phyloP scores from a whole-genome alignment of 257 asterid species.

The Catharanthus roseus region DNA sequence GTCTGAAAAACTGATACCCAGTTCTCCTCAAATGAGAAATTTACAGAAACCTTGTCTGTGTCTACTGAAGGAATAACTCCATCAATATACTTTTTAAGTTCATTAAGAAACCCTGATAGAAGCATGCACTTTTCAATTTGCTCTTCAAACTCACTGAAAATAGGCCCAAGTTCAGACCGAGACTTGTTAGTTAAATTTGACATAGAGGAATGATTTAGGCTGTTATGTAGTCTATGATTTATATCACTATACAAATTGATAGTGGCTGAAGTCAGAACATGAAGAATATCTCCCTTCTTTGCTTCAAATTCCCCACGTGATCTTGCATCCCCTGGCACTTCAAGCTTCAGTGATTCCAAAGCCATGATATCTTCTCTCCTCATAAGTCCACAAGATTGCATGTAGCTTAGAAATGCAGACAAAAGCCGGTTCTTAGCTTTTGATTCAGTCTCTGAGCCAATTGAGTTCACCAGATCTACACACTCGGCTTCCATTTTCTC shows the following conservation, averaged over 20 bases:
- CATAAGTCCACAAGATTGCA: slow-evolving; percentile 47
- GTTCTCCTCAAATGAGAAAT: slow-evolving; percentile 30
- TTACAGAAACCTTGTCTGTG: slow-evolving; percentile 33
- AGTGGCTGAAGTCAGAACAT: slow-evolving; percentile 47
- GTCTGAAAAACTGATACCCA: slow-evolving; percentile 66
- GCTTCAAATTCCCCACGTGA: slow-evolving; percentile 37
- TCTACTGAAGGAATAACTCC: slow-evolving; percentile 31
- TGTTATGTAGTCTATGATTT: slow-evolving; percentile 39
- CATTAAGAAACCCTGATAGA: slow-evolving; percentile 59
- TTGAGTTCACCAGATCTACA: slow-evolving; percentile 54
- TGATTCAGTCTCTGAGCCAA: slow-evolving; percentile 70
- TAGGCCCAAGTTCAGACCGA: slow-evolving; percentile 49
- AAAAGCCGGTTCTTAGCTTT: slow-evolving; percentile 64
- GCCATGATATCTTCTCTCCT: slow-evolving; percentile 34
- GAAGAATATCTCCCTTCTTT: slow-evolving; percentile 44
- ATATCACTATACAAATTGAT: slow-evolving; percentile 56
- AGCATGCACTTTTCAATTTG: slow-evolving; percentile 77
- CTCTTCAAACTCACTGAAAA: slow-evolving; percentile 65
- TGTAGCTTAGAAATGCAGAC: slow-evolving; percentile 58
- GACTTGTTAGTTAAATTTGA: slow-evolving; percentile 32
- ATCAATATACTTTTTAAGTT: slow-evolving; percentile 46
- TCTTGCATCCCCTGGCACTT: slow-evolving; percentile 32
- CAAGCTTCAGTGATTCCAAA: slow-evolving; percentile 36
- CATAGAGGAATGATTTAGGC: slow-evolving; percentile 42
- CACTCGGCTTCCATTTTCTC: slow-evolving; percentile 77